Evolutionary conservation across 176 grass and related monocot genomes (phyloP).

Genomic region (Oryza nivara): DNA sequence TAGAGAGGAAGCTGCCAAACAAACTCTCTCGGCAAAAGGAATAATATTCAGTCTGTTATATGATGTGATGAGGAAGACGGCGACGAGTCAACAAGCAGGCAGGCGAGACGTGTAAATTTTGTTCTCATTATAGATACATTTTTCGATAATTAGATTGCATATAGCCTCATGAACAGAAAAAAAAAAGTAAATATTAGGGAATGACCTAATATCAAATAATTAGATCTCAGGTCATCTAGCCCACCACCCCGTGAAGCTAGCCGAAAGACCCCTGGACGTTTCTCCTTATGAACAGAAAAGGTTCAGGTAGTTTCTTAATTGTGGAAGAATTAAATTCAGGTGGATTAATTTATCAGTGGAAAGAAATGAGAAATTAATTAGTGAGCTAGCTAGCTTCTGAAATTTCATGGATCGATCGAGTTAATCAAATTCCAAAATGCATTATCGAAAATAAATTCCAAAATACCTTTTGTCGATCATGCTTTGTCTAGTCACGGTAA

Average conservation of each 20-base stretch:
- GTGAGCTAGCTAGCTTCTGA: not conserved
- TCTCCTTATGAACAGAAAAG: not conserved
- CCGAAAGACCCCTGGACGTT: too few relatives aligned
- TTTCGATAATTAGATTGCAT: constrained; percentile 23
- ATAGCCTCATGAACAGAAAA: not conserved
- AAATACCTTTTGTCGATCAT: too few relatives aligned
- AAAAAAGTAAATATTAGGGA: too few relatives aligned
- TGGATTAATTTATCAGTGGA: not conserved
- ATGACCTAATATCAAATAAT: too few relatives aligned
- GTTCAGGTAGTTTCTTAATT: not conserved
- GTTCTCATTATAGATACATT: constrained; percentile 51
- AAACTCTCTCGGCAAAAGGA: constrained; percentile 53
- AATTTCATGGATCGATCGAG: not conserved
- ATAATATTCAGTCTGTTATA: constrained; percentile 74
- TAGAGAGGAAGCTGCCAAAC: constrained; percentile 65
- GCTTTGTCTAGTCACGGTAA: not conserved
- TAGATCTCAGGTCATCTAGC: too few relatives aligned
- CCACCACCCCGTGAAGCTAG: too few relatives aligned
- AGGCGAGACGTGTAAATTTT: constrained; percentile 75
- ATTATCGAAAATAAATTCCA: too few relatives aligned
- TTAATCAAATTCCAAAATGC: not conserved
- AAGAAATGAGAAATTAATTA: not conserved
- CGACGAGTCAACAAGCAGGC: constrained; percentile 59
- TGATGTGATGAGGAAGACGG: not conserved
- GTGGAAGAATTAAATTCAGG: too few relatives aligned